Percentiles rank a stretch among this genome's conserved stretches.
Conservation (phyloP, 2,329 filamentous ascomycete species). For the Daldinia sp. region DNA sequence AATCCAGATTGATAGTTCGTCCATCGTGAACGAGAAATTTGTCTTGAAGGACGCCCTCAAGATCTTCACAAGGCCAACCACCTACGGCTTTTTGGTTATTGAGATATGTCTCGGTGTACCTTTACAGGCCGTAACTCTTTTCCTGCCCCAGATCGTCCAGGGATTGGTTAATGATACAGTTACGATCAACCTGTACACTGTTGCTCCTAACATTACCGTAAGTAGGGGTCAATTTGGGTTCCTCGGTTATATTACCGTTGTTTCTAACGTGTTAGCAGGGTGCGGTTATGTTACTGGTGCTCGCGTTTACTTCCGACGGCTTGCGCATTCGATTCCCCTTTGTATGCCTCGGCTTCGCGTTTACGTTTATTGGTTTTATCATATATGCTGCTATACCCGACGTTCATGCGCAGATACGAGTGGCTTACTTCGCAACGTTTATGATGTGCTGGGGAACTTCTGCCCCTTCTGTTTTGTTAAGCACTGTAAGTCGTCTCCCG, state of each 20-base stretch:
- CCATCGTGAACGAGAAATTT: constrained; percentile 63
- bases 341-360: constrained; percentile 74
- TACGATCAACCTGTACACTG: constrained; percentile 80
- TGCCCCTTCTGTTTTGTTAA: constrained; percentile 73
- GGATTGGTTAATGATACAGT: constrained; percentile 58
- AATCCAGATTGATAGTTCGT: constrained; percentile 79
- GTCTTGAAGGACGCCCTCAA: constrained; percentile 59
- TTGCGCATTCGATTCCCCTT: constrained; percentile 75
- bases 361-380: constrained; percentile 81
- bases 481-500: constrained; percentile 42
- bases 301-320: constrained; percentile 76
- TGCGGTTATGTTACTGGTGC: constrained; percentile 73
- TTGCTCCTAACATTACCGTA: constrained; percentile 76
- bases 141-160: constrained; percentile 63
- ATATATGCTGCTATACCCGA: constrained; percentile 76
- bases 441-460: constrained; percentile 86
- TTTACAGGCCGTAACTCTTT: constrained; percentile 62
- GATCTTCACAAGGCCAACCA: constrained; percentile 60
- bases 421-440: constrained; percentile 80
- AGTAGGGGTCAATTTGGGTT: constrained; percentile 2
- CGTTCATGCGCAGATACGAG: constrained; percentile 65
- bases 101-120: constrained; percentile 68
- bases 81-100: constrained; percentile 60
- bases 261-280: constrained; percentile 52
- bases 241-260: not conserved